phyloP scores from a whole-genome alignment of 352 stramenopile genomes.

The Phytophthora litchii region DNA sequence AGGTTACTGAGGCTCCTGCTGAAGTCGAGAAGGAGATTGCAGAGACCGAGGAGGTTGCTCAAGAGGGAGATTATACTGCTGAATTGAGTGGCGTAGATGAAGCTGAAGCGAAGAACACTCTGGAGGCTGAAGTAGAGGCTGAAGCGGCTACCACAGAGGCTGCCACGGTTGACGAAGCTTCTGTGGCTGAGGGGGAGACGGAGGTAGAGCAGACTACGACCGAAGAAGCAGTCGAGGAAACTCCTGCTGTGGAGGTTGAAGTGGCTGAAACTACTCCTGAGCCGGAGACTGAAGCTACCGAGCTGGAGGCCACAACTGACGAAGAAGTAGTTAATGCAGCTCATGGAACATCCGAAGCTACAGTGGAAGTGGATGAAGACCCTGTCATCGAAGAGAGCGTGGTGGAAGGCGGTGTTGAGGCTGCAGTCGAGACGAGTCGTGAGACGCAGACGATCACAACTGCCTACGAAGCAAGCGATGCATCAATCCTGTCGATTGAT shows the following conservation, averaged over 20 bases:
- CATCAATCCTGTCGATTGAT: constrained; percentile 9
- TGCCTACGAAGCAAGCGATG: constrained; percentile 12
- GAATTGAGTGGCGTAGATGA: neutral
- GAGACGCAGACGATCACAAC: constrained; percentile 19
- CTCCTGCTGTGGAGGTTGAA: neutral
- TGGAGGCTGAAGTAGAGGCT: neutral
- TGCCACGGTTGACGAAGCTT: neutral
- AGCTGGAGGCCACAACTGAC: neutral
- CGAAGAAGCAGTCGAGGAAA: constrained; percentile 11
- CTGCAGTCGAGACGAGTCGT: constrained; percentile 3
- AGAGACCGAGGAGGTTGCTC: neutral
- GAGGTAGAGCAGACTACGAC: neutral
- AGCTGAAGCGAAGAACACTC: neutral
- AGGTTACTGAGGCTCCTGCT: neutral
- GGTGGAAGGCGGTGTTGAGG: constrained; percentile 5
- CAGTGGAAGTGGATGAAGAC: constrained; percentile 1
- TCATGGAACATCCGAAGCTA: neutral
- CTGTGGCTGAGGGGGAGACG: neutral
- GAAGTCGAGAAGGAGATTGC: neutral
- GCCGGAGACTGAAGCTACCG: constrained; percentile 2
- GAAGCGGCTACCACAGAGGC: neutral
- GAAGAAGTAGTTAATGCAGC: constrained; percentile 5
- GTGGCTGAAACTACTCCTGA: constrained; percentile 8
- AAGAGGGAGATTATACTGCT: neutral
- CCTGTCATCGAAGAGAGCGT: neutral